phyloP scores from a whole-genome alignment of 192 early-diverging fungal genomes.

The Phycomyces nitens region DNA sequence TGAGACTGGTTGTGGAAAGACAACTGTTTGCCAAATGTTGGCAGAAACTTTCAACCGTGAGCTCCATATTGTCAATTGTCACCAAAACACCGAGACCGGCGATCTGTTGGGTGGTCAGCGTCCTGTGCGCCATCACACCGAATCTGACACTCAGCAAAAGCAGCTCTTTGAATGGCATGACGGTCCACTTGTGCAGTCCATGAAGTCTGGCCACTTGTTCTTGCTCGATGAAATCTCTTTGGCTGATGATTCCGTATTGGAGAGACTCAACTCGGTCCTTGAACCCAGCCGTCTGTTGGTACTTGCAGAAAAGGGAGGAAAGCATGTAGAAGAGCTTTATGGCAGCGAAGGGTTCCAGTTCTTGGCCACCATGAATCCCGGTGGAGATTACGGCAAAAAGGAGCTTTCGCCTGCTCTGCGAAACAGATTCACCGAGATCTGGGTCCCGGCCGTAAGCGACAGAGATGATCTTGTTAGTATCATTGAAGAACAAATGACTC shows the following conservation, averaged over 20 bases:
- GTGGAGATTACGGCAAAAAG: constrained; percentile 98
- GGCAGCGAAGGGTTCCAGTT: constrained; percentile 79
- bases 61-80: constrained; percentile 92
- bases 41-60: constrained; percentile 57
- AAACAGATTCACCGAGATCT: constrained; percentile 97
- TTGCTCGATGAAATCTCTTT: constrained; percentile 97
- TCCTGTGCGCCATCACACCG: constrained; percentile 76
- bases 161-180: constrained; percentile 95
- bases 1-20: constrained; percentile 98
- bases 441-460: constrained; percentile 87
- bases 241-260: constrained; percentile 97
- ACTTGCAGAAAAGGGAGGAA: constrained; percentile 86
- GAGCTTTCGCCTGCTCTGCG: constrained; percentile 95
- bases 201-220: constrained; percentile 84
- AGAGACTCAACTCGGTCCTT: constrained; percentile 91
- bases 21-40: constrained; percentile 94
- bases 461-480: constrained; percentile 69
- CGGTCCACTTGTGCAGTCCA: constrained; percentile 88
- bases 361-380: constrained; percentile 98
- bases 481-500: constrained; percentile 50
- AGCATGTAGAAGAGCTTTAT: constrained; percentile 65
- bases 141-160: constrained; percentile 33
- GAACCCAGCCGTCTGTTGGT: constrained; percentile 84
- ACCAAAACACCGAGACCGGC: constrained; percentile 91
- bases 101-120: constrained; percentile 94